Base-by-base conservation (phyloP, 2,329 filamentous ascomycete species). In the Fusarium pseudonygamai region DNA sequence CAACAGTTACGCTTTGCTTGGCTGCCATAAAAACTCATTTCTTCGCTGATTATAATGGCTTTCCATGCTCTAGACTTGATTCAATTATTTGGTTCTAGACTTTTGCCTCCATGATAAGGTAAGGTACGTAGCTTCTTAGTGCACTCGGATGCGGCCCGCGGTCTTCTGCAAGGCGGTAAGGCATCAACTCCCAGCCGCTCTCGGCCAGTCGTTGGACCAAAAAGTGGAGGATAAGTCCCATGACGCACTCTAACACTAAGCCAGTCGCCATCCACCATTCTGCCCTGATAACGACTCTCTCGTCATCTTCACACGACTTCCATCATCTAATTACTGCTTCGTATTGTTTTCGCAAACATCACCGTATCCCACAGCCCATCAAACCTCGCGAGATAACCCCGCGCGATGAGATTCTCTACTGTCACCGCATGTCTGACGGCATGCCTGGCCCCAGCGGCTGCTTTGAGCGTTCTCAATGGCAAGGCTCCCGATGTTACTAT, bases 371-470 rank as follows among this genome's bases (percentile, higher is more conserved):
- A 45, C 40, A 53, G 34, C 24, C n/a, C 14, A 53, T 18, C 26
- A 46, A 34, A 60, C n/a, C 16, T 32, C 52, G 32, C 34, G 24
- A 56, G 24, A 65, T 18, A 34, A 16, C 26, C 28, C 46, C 50
- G 57, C 69, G 67, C 78, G 36, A 84, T 84, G 82, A 80, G 77
- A 71, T 77, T 83, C 74, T 79, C 80, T 49, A 78, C 84, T 61
- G 80, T 85, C 73, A 78, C 87, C 73, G 84, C 85, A 69, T 83
- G 86, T 64, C 79, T 89, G 65, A 81, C 85, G 62, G 82, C 82
- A 80, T 80, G 84, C 79, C 78, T 85, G 73, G 83, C 83, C 59
- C 84, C 87, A 63, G 85, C 84, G 56, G 79, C 81, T 72, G 85
- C 83, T 63, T 64, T 80, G 62, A 89, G 85, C 77, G 82, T 84